Evolutionary conservation across 192 early-diverging fungal species (phyloP), one percentile per base, ranked within the genome.

Genomic region (Bifiguratus adelaidae): DNA sequence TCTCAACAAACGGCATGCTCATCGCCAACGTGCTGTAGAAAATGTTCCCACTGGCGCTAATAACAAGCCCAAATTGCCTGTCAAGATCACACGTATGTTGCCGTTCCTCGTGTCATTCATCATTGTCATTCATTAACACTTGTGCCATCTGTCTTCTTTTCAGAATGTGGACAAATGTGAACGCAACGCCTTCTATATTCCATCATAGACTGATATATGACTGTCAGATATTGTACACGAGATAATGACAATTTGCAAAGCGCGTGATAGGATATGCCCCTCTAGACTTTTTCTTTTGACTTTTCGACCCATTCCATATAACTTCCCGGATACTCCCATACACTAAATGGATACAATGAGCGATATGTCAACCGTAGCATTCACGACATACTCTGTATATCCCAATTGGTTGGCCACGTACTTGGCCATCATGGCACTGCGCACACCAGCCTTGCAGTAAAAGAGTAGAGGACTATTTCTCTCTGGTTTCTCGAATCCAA

Each of bases 41-140:
- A 92, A 92, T 50, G 91, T 95, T 12, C 84, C 86, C 15, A 89
- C 86, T 11, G 89, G 91, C 18, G 74, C 78, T 2, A 81, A 88
- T 45, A 92, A 91, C 64, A 67, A 81, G 27, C 91, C 91, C 16
- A 89, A 89, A 62, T 42, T 92, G 22, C 81, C 80, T 8, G 84
- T 95, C 3, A 72, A 85, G 28, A 89, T 95, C 48, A 73, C 87
- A 20, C 71, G 62, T 57, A 58, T 19, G 36, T 6, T 43, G 33
- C 48, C 33, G 23, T 44, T n/a, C 15, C 4, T 5, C 18, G 28
- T 22, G 13, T 46, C 28, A 3, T 35, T 23, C 23, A 33, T 15
- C n/a, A 21, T 18, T 15, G 26, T 35, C 43, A 20, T 41, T 20
- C 15, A 15, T 37, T 7, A 28, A 35, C 47, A 58, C 37, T 22